Base-by-base conservation (phyloP, 2,329 filamentous ascomycete species). In the Colletotrichum camelliae region DNA sequence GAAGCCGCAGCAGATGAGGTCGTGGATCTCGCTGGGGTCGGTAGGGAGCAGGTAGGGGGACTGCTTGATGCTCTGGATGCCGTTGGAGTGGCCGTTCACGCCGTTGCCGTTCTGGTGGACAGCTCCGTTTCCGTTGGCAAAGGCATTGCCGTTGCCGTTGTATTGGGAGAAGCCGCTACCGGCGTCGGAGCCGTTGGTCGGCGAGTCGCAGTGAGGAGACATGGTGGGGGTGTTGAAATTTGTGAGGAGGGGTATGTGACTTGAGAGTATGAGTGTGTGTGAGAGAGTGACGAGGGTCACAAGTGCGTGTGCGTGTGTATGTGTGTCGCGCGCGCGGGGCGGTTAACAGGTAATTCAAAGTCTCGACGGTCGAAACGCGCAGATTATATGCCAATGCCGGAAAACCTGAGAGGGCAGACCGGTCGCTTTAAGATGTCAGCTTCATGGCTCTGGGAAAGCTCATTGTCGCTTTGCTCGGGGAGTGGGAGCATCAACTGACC, bases 1-100 rank as follows among this genome's bases (percentile, higher is more conserved):
- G 82, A 98, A 98, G 29, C 96, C 96, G 72, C 98, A 92, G 84
- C 96, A 98, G 79, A 98, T 88, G 69, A 98, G 88, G 84, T 98
- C 96, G 83, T 96, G 93, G 37, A 95, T 86, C 66, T 94, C 91
- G 77, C 93, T 90, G 69, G 89, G 83, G 31, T 88, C 85, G 4
- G 90, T 88, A n/a, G 89, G 85, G 67, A 84, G 87, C 18, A 94
- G 85, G 67, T 77, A 75, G 75, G 87, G 85, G 13, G 89, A 89
- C 72, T 81, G 55, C 39, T 76, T 68, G 35, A 72, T 58, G 57
- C 33, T 43, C 37, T 43, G 74, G 68, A 58, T 67, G 27, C 18
- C 18, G 58, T 13, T 16, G 66, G 35, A 67, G 35, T 71, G 58
- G 55, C 58, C 60, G 70, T 58, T 55, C 39, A 78, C 68, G 65